Evolutionary conservation across 2,329 filamentous ascomycete species (phyloP).

Genomic region (Fusarium metavorans): DNA sequence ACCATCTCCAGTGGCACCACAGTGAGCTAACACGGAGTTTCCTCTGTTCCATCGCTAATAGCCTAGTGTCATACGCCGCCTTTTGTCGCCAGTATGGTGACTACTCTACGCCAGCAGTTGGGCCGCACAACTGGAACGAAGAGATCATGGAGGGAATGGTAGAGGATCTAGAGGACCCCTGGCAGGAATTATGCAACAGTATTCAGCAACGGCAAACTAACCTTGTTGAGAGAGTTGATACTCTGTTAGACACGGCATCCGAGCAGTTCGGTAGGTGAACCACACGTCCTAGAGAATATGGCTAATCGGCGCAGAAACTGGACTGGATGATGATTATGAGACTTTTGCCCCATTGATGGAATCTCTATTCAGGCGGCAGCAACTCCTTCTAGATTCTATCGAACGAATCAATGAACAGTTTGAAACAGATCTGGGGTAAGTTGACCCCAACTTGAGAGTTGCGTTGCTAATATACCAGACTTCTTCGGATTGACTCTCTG

Average conservation of each 20-base stretch:
- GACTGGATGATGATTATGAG: constrained; percentile 3
- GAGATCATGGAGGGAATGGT: constrained; percentile 56
- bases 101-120: constrained; percentile 45
- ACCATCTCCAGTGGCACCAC: constrained; percentile 46
- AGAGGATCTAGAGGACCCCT: constrained; percentile 47
- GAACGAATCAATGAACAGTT: constrained; percentile 45
- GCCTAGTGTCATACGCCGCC: constrained; percentile 50
- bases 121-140: constrained; percentile 58
- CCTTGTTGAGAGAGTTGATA: background rate
- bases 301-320: background rate
- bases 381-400: constrained; percentile 44
- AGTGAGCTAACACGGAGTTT: constrained; percentile 11
- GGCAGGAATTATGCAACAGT: constrained; percentile 40
- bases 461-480: constrained; percentile 38
- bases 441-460: rapidly evolving
- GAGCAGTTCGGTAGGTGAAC: constrained; percentile 29
- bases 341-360: constrained; percentile 29
- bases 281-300: rapidly evolving
- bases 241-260: constrained; percentile 8
- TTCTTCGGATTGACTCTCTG: constrained; percentile 49
- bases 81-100: constrained; percentile 58
- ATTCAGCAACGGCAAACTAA: background rate
- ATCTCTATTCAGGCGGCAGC: constrained; percentile 45
- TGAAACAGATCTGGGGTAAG: constrained; percentile 18
- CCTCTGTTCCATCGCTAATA: background rate